A percentile compares a stretch with the other conserved stretches of the same genome.
Evolutionary conservation across 495 filamentous ascomycete genomes (phyloP).

Genomic region (Achaetomiella virescens): DNA sequence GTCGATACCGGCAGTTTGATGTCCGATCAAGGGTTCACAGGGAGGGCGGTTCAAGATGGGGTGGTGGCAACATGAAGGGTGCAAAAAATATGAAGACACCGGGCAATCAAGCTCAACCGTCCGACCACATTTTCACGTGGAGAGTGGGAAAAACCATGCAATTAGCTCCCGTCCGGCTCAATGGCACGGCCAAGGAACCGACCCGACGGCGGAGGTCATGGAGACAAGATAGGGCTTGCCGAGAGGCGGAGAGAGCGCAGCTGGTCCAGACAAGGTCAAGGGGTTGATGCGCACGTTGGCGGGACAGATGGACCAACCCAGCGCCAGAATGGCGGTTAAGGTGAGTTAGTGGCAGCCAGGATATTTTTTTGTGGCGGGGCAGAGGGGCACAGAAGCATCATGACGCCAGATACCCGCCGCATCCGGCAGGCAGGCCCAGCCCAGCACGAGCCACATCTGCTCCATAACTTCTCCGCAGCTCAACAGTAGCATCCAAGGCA

Average conservation of each 20-base stretch:
- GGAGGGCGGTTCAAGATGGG: neutral
- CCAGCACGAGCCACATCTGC: slow-evolving; percentile 3
- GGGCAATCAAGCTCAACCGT: neutral
- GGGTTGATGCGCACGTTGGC: neutral
- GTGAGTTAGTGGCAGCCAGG: neutral
- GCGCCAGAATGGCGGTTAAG: neutral
- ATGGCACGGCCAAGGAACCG: neutral
- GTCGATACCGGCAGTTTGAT: neutral
- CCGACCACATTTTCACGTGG: neutral
- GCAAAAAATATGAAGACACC: neutral
- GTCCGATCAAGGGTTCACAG: neutral
- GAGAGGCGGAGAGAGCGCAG: neutral
- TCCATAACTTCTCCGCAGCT: neutral
- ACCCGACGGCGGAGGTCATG: neutral
- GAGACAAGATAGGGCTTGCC: neutral
- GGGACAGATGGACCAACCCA: slow-evolving; percentile 14
- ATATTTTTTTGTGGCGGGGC: slow-evolving; percentile 12
- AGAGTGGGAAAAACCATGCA: neutral
- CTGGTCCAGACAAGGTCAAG: slow-evolving; percentile 2
- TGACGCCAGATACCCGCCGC: slow-evolving; percentile 1
- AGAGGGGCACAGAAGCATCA: slow-evolving; percentile 9
- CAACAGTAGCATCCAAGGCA: neutral
- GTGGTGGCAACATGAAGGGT: slow-evolving; percentile 4
- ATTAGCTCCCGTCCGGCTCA: slow-evolving; percentile 1
- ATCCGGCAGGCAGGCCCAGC: neutral